These are phyloP conservation scores for Botrytis paeoniae DNA, from an alignment of 2,329 filamentous ascomycete species.

Conservation along the genomic window DNA sequence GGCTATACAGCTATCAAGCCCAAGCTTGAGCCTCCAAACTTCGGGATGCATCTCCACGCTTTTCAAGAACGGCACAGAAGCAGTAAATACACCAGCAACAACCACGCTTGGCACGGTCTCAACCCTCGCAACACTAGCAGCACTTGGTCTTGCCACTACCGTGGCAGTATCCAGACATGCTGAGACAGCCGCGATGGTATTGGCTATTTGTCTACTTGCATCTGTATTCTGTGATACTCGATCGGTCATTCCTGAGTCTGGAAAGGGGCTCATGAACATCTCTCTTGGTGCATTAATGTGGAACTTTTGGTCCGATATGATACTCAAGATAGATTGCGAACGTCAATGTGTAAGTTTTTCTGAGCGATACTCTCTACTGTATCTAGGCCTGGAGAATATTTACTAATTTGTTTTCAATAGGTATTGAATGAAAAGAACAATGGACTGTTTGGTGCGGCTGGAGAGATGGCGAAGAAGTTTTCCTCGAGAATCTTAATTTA, in stretches of 20 bases:
- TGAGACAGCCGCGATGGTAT: background rate
- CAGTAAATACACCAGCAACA: too few species aligned
- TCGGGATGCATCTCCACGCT: background rate
- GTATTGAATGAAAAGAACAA: background rate
- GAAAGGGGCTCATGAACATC: background rate
- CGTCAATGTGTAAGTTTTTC: background rate
- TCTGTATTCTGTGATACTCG: background rate
- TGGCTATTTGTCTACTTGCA: background rate
- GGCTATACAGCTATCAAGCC: background rate
- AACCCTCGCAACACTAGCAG: background rate
- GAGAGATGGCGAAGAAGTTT: background rate
- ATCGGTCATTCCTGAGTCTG: background rate
- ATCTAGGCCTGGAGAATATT: background rate
- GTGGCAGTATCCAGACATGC: background rate
- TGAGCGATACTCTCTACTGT: background rate
- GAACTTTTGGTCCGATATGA: background rate
- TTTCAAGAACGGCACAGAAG: background rate
- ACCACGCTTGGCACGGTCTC: background rate
- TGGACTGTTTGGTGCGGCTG: background rate
- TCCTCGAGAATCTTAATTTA: background rate
- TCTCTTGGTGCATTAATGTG: background rate
- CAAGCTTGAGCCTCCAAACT: background rate
- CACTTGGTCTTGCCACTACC: background rate
- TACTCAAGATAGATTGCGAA: background rate
- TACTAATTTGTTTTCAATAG: background rate